Evolutionary conservation across 768 basidiomycete genomes (phyloP), one percentile per base, ranked within the genome.

Genomic region (Lentinula raphanica): DNA sequence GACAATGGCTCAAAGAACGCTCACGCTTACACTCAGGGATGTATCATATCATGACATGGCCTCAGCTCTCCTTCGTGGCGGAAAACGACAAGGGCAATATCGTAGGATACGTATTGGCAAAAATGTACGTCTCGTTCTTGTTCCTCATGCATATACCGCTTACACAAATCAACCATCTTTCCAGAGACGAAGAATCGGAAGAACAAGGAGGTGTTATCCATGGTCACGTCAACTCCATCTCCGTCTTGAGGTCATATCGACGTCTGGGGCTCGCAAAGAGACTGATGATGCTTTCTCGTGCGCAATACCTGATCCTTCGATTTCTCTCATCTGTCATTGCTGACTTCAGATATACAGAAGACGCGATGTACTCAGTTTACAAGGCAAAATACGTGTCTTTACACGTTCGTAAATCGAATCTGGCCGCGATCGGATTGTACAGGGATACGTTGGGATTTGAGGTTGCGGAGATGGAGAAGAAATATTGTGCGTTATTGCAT

Each of bases 181-280:
- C n/a, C n/a, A 74, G 71, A 28, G 76, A 77, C 15, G 74, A 76
- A 58, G 70, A 85, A 29, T 79, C 80, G 1, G 79, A 81, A 27
- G 81, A 84, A 45, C 29, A 56, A 11, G 54, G 54, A 13, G 38
- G 54, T 29, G 54, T 29, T 21, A 77, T 83, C 0, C 90, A 94
- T 62, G 95, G 95, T 0, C 95, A 98, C 66, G 92, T 98, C 66
- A 98, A 94, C 13, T 97, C 95, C 2, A 98, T 98, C 67, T 95
- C 93, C 0, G 95, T 98, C 2, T 75, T 98, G 32, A 80, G 95
- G 59, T 87, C 92, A 15, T 92, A 97, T 67, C 79, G 95, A 46
- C 82, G 95, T 17, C 77, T 97, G 4, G 95, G 95, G 5, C 71
- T 98, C 2, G 95, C 95, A 17, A 95, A 94, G 73, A 92, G 92